Base-by-base conservation (phyloP, 495 filamentous ascomycete genomes). In the Neurospora sp. region DNA sequence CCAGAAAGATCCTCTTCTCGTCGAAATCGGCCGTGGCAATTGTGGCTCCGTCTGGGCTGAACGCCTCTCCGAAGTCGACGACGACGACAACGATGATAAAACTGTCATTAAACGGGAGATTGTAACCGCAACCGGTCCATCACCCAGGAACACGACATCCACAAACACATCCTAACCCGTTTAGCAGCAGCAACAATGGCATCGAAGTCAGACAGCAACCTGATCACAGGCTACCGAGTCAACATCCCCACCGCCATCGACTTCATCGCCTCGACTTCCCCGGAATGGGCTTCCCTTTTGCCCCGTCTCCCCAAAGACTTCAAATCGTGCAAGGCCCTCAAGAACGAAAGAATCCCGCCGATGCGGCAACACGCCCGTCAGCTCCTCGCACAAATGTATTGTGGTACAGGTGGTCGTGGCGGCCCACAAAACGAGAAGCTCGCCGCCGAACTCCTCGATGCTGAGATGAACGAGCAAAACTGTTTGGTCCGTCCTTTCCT, bases 401-500 rank as follows among this genome's bases (percentile, higher is more conserved):
- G 3, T 31, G 40, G 70, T 19, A 71, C 39, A 13, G 31, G 17
- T 7, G 39, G 5, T 5, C 34, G 13, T 15, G 17, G 28, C 2
- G 31, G 31, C n/a, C 0, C 28, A 28, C 19, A 1, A 4, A 40
- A 1, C 19, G 5, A 13, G 5, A 34, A n/a, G 13, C 2, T 62
- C 43, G 19, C 40, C 71, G 19, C 15, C 31, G 2, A 0, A 0
- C 17, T 71, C 31, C 17, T 39, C 13, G 15, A 19, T 6, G 71
- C 43, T 1, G 43, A 15, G 31, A 69, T 0, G 7, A 81, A 85
- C 75, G 71, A 79, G 70, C 83, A 59, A 15, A 59, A 86, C 69
- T 87, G 83, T 69, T 73, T 88, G 3, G 77, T 87, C 9, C 77
- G 86, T 8, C 82, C 82, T 0, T 88, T 86, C 69, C 77, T 86